phyloP scores from a whole-genome alignment of 78 protist species.

The Dictyostelium citrinum region DNA sequence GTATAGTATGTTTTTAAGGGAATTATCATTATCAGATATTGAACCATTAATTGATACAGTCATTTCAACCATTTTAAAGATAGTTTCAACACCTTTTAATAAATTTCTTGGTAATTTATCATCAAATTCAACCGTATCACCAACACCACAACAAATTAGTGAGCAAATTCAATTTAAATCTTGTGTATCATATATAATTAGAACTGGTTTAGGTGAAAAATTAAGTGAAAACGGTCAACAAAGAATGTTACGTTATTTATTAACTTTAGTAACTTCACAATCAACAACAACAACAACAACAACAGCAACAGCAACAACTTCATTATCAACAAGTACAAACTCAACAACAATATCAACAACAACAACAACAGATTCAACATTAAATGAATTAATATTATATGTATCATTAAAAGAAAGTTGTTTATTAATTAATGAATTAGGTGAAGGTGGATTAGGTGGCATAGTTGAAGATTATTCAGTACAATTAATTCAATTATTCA shows the following conservation, averaged over 20 bases:
- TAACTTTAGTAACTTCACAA: background rate
- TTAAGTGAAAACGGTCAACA: constrained; percentile 61
- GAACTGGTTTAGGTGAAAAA: constrained; percentile 51
- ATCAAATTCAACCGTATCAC: background rate
- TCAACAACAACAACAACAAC: background rate
- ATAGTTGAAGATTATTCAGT: background rate
- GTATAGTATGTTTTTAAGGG: constrained; percentile 6
- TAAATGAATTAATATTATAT: constrained; percentile 29
- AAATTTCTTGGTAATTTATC: background rate
- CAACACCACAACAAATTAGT: background rate
- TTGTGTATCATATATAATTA: constrained; percentile 27
- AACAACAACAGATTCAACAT: background rate
- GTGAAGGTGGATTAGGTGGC: constrained; percentile 52
- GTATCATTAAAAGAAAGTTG: constrained; percentile 4
- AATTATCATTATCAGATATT: constrained; percentile 8
- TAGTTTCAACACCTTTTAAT: background rate
- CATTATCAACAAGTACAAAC: background rate
- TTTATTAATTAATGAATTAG: constrained; percentile 33
- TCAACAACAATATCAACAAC: background rate
- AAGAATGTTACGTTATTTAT: constrained; percentile 10
- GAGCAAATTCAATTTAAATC: constrained; percentile 45
- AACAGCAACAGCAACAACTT: background rate
- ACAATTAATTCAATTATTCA: constrained; percentile 3
- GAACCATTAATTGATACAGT: constrained; percentile 16
- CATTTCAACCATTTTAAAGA: constrained; percentile 16